phyloP scores from a whole-genome alignment of 164 flowering plant species.

The Nymphaea colorata region DNA sequence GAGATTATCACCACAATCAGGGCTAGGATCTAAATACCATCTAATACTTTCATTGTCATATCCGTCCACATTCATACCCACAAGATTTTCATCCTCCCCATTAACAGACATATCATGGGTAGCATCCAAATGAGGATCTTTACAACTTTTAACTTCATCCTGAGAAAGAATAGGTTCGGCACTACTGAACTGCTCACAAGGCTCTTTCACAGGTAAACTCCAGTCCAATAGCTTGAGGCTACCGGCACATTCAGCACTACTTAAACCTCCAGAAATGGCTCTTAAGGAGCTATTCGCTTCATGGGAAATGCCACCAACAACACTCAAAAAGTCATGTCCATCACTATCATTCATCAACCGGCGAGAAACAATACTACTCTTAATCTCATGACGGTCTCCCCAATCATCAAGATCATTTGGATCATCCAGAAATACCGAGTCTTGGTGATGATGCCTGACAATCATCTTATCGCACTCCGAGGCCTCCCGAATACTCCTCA shows the following conservation, averaged over 20 bases:
- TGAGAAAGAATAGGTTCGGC: neutral
- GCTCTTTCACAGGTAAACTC: conserved; percentile 1
- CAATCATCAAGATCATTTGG: neutral
- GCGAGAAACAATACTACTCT: neutral
- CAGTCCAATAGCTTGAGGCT: neutral
- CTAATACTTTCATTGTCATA: neutral
- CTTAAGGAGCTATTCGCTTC: neutral
- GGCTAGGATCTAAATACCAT: conserved; percentile 1
- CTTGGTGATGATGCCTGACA: neutral
- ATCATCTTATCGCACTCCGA: neutral
- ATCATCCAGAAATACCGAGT: neutral
- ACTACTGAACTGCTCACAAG: neutral
- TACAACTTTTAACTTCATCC: neutral
- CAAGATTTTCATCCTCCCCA: neutral
- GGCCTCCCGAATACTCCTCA: neutral
- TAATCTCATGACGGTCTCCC: neutral
- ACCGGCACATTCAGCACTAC: neutral
- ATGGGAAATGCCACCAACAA: neutral
- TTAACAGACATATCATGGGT: neutral
- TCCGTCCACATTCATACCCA: neutral
- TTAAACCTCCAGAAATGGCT: neutral
- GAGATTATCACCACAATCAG: conserved; percentile 1
- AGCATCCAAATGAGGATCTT: neutral
- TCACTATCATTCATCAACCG: neutral
- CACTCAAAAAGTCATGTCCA: neutral